These are phyloP conservation scores for Saccharomycopsis babjevae DNA, from an alignment of 805 yeast genomes.

Conservation along the genomic window DNA sequence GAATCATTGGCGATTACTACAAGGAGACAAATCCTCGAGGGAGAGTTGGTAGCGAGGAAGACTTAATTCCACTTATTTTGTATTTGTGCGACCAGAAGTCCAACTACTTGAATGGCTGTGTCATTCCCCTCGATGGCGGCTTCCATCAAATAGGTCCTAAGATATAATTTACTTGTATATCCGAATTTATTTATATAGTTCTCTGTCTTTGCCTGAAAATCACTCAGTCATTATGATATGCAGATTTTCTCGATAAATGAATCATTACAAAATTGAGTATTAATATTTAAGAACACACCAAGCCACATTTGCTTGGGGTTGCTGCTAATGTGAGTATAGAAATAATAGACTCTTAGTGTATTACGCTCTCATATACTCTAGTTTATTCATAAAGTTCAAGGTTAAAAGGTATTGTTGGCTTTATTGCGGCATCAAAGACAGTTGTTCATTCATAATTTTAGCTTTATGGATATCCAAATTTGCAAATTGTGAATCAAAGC, in stretches of 20 bases:
- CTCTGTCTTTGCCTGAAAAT: not conserved
- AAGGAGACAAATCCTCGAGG: constrained; percentile 44
- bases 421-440: too few species aligned
- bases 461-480: too few species aligned
- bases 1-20: constrained; percentile 37
- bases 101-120: constrained; percentile 55
- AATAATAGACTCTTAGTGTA: not conserved
- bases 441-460: too few species aligned
- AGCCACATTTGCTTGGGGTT: too few species aligned
- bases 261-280: too few species aligned
- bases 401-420: too few species aligned
- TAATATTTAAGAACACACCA: too few species aligned
- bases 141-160: constrained; percentile 32
- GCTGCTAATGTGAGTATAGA: not conserved
- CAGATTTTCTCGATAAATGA: too few species aligned
- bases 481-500: too few species aligned
- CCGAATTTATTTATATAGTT: not conserved
- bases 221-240: not conserved
- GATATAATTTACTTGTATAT: not conserved
- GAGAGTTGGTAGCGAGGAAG: constrained; percentile 53
- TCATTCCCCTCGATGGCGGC: constrained; percentile 67
- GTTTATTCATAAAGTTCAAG: too few species aligned
- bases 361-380: too few species aligned
- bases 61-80: constrained; percentile 43
- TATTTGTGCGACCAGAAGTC: constrained; percentile 49